These are phyloP conservation scores for Sporothrix pallida DNA, from an alignment of 2,329 filamentous ascomycete species.

Conservation along the genomic window DNA sequence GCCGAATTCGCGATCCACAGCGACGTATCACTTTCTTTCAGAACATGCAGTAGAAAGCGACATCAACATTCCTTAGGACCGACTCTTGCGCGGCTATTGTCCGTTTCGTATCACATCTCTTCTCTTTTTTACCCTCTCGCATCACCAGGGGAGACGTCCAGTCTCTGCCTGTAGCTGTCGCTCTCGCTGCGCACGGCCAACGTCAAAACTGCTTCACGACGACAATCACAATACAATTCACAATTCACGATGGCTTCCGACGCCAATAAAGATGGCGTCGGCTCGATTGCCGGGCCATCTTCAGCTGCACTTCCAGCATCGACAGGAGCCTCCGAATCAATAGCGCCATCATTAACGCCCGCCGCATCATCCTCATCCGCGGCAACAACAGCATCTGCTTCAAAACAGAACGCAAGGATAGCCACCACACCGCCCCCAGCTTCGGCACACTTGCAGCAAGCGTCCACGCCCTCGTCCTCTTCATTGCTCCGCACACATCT, in stretches of 20 bases:
- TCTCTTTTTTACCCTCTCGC: neutral
- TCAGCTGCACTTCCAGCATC: neutral
- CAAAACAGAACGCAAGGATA: constrained; percentile 27
- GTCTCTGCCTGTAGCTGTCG: neutral
- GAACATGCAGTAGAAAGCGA: constrained; percentile 7
- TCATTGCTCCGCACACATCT: constrained; percentile 27
- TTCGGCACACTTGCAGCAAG: neutral
- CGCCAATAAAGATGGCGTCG: constrained; percentile 33
- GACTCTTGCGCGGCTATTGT: constrained; percentile 1
- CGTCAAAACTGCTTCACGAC: neutral
- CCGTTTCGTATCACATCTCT: neutral
- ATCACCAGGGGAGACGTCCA: neutral
- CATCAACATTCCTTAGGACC: neutral
- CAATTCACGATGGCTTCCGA: constrained; percentile 32
- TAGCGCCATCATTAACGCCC: neutral
- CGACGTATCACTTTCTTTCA: neutral
- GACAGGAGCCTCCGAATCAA: neutral
- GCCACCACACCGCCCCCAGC: constrained; percentile 34
- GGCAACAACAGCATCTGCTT: neutral
- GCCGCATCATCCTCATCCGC: constrained; percentile 9
- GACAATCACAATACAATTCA: neutral
- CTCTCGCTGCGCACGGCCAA: neutral
- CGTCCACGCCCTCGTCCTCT: constrained; percentile 15
- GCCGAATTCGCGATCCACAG: neutral
- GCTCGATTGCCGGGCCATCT: constrained; percentile 21